These are phyloP conservation scores for Mitragyna speciosa DNA, from an alignment of 257 asterid genomes.

Conservation along the genomic window DNA sequence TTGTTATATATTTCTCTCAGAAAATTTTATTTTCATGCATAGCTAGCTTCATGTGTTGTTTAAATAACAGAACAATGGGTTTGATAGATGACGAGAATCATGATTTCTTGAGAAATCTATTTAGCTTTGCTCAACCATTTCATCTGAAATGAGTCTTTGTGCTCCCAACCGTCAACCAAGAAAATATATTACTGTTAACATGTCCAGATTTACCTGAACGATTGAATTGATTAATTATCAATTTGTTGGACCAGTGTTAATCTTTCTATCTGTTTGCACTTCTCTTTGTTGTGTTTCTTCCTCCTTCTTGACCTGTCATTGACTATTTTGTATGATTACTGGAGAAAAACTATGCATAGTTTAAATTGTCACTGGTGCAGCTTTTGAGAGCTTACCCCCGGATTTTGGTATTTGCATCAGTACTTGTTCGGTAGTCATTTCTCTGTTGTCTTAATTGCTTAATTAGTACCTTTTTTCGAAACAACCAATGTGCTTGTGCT, in stretches of 20 bases:
- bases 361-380: not conserved
- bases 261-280: not conserved
- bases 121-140: not conserved
- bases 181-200: not conserved
- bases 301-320: not conserved
- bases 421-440: not conserved
- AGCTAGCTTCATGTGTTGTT: not conserved
- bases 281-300: not conserved
- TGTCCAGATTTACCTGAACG: not conserved
- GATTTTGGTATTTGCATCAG: not conserved
- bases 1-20: not conserved
- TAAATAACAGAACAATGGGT: not conserved
- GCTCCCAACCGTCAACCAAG: not conserved
- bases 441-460: not conserved
- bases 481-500: slow-evolving; percentile 9
- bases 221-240: not conserved
- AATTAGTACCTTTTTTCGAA: not conserved
- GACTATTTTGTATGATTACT: not conserved
- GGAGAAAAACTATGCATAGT: not conserved
- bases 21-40: not conserved
- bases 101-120: not conserved
- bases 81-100: not conserved
- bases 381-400: not conserved
- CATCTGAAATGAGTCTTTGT: not conserved
- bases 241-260: not conserved